A percentile compares a stretch with the other conserved stretches of the same genome.
Conservation (phyloP, 2,329 filamentous ascomycete species). For the Lomentospora prolificans region DNA sequence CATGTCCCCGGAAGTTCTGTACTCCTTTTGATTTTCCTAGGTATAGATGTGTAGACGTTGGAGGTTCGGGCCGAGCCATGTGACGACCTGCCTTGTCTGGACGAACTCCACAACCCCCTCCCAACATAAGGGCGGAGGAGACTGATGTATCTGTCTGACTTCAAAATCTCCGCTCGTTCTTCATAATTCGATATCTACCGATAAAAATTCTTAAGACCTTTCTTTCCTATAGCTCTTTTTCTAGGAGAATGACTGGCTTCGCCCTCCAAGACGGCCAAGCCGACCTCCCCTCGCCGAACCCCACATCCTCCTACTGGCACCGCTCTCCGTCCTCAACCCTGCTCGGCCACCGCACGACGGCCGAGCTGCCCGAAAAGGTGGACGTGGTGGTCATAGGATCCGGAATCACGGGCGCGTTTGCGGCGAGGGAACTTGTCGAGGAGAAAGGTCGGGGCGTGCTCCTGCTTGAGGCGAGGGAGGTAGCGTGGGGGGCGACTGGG, state of each 20-base stretch:
- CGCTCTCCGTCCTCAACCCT: constrained; percentile 54
- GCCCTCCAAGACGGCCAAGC: constrained; percentile 27
- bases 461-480: constrained; percentile 69
- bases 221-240: neutral
- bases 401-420: constrained; percentile 67
- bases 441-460: constrained; percentile 44
- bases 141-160: no score
- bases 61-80: no score
- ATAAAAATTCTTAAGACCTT: no score
- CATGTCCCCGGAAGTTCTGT: no score
- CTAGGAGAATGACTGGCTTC: constrained; percentile 20
- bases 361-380: constrained; percentile 47
- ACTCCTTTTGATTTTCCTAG: no score
- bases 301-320: constrained; percentile 66
- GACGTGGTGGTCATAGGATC: constrained; percentile 66
- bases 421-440: constrained; percentile 51
- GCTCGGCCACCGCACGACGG: constrained; percentile 57
- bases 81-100: no score
- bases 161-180: no score
- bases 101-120: no score
- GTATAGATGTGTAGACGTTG: no score
- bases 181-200: no score
- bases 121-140: no score
- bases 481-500: constrained; percentile 77
- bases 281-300: constrained; percentile 49